phyloP scores from a whole-genome alignment of 371 early-diverging fungal genomes.

The Synchytrium microbalum region DNA sequence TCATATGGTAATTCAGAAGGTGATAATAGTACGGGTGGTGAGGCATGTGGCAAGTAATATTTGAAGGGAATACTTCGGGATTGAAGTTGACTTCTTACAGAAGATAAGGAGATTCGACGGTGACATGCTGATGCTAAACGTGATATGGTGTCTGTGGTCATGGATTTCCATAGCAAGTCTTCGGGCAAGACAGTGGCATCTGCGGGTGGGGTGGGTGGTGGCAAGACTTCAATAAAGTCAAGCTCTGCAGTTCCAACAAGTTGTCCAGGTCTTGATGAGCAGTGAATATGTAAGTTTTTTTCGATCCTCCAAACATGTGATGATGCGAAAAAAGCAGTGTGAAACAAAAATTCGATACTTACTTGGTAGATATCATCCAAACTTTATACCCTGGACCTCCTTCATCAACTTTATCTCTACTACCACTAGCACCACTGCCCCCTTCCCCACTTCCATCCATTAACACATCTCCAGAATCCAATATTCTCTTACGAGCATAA shows the following conservation, averaged over 20 bases:
- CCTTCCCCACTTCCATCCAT: slow-evolving; percentile 3
- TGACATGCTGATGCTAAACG: neutral
- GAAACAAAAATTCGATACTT: slow-evolving; percentile 2
- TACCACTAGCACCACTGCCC: slow-evolving; percentile 4
- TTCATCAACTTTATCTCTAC: neutral
- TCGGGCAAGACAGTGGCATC: neutral
- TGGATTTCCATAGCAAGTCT: neutral
- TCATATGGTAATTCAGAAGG: neutral
- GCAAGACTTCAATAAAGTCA: neutral
- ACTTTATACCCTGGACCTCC: slow-evolving; percentile 7
- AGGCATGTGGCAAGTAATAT: neutral
- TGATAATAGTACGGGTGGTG: neutral
- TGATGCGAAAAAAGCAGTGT: too few relatives aligned
- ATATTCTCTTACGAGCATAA: slow-evolving; percentile 4
- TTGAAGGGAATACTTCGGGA: neutral
- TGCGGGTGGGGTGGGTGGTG: neutral
- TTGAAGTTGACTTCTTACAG: neutral
- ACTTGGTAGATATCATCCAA: slow-evolving; percentile 12
- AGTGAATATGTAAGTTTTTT: too few relatives aligned
- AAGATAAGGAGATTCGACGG: neutral
- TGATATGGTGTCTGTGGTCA: neutral
- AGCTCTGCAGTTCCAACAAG: neutral
- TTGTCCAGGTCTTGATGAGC: neutral
- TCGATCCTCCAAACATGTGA: neutral
- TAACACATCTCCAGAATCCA: neutral